Conservation (phyloP, 1,284 basidiomycete genomes). For the Fistulinella cinereoalba region DNA sequence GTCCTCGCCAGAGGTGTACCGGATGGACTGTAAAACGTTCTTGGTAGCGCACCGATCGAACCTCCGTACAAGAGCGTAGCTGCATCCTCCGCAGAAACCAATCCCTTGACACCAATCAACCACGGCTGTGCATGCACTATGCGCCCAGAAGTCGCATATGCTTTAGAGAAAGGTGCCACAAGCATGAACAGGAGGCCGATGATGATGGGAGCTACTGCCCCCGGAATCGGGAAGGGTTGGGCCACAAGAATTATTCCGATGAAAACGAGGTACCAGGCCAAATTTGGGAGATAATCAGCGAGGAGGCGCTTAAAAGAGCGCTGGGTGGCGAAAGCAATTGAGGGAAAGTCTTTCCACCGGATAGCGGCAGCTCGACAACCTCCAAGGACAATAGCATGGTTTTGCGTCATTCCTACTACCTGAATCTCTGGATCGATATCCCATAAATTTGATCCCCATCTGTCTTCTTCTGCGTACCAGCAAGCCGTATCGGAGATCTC, state of each 20-base stretch:
- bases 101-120: conserved; percentile 26
- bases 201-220: not conserved
- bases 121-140: conserved; percentile 22
- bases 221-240: not conserved
- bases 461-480: conserved; percentile 25
- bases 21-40: conserved; percentile 20
- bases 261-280: conserved; percentile 9
- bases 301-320: conserved; percentile 18
- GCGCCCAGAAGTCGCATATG: conserved; percentile 24
- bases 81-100: conserved; percentile 25
- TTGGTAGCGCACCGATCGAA: conserved; percentile 6
- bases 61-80: conserved; percentile 19
- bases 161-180: conserved; percentile 11
- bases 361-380: conserved; percentile 28
- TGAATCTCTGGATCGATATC: conserved; percentile 28
- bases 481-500: not conserved
- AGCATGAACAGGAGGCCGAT: conserved; percentile 18
- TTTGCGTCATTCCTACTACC: conserved; percentile 24
- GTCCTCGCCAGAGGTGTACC: conserved; percentile 19
- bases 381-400: conserved; percentile 23
- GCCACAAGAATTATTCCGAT: not conserved
- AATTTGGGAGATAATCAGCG: conserved; percentile 7
- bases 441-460: conserved; percentile 23
- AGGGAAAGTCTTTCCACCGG: conserved; percentile 27
- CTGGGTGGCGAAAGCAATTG: conserved; percentile 15